A percentile compares a stretch with the other conserved stretches of the same genome.
phyloP scores from a whole-genome alignment of 2,329 filamentous ascomycete species.

The Calonectria honghensis region DNA sequence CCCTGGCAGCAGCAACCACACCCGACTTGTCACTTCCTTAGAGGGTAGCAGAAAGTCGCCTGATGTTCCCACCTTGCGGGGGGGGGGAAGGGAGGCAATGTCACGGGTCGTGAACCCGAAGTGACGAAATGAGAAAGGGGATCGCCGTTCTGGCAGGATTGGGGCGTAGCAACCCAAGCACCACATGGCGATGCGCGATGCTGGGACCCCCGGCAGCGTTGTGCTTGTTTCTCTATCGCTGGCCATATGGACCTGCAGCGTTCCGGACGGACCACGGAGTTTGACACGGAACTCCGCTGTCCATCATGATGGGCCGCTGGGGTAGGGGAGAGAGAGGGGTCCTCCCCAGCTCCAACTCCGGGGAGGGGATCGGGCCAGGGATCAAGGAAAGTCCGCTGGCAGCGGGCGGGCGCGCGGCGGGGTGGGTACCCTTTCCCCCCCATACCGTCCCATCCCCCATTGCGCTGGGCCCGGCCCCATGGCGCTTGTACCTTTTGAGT shows the following conservation, averaged over 20 bases:
- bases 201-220: background rate
- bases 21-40: conserved; percentile 4
- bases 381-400: conserved; percentile 5
- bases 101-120: conserved; percentile 21
- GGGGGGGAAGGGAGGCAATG: background rate
- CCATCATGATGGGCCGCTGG: too few species aligned
- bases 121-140: conserved; percentile 37
- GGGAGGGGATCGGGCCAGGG: conserved; percentile 13
- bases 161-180: conserved; percentile 18
- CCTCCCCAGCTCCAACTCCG: background rate
- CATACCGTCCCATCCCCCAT: too few species aligned
- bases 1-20: background rate
- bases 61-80: conserved; percentile 34
- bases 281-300: conserved; percentile 17
- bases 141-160: conserved; percentile 19
- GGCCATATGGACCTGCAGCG: background rate
- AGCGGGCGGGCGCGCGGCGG: conserved; percentile 5
- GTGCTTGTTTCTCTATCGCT: background rate
- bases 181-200: conserved; percentile 22
- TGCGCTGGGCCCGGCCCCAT: background rate
- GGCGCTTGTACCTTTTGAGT: background rate
- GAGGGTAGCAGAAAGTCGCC: conserved; percentile 33
- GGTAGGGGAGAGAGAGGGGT: background rate
- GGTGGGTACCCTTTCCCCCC: background rate
- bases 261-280: conserved; percentile 12